phyloP scores from a whole-genome alignment of 2,329 filamentous ascomycete genomes.

The Fusarium chlamydosporum region DNA sequence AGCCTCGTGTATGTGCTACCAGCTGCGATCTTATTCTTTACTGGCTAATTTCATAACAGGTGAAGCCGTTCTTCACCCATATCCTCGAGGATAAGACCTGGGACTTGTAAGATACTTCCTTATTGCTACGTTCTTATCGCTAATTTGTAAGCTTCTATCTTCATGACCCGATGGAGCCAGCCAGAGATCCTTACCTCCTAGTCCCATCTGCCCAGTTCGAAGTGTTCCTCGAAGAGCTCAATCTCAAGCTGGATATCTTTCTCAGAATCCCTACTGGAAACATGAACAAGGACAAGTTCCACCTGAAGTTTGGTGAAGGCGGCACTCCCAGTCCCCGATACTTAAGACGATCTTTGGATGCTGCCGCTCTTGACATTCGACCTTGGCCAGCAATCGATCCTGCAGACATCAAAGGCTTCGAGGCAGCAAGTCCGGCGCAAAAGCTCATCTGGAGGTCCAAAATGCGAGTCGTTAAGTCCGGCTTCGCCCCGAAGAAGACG shows the following conservation, averaged over 20 bases:
- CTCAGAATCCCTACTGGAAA: conserved; percentile 71
- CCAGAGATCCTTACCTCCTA: conserved; percentile 71
- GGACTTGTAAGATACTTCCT: conserved; percentile 75
- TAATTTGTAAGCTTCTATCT: conserved; percentile 73
- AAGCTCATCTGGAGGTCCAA: conserved; percentile 41
- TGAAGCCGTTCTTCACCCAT: conserved; percentile 66
- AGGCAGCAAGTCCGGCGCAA: conserved; percentile 40
- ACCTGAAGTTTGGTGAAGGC: conserved; percentile 72
- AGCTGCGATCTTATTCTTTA: neutral
- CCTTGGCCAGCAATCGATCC: conserved; percentile 56
- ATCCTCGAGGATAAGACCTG: conserved; percentile 74
- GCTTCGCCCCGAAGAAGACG: conserved; percentile 39
- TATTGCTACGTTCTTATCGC: neutral
- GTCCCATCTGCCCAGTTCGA: conserved; percentile 77
- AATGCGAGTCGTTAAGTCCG: conserved; percentile 45
- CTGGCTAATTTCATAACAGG: conserved; percentile 53
- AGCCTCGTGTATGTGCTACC: conserved; percentile 59
- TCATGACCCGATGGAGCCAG: conserved; percentile 64
- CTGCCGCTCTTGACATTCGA: conserved; percentile 53
- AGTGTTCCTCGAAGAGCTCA: conserved; percentile 74
- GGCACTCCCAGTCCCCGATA: conserved; percentile 76
- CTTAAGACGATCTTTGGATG: conserved; percentile 69
- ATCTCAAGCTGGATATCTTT: conserved; percentile 66
- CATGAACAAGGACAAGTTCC: conserved; percentile 66
- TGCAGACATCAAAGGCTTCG: conserved; percentile 54